Base-by-base conservation (phyloP, 2,329 filamentous ascomycete species). In the Lojkania enalia region DNA sequence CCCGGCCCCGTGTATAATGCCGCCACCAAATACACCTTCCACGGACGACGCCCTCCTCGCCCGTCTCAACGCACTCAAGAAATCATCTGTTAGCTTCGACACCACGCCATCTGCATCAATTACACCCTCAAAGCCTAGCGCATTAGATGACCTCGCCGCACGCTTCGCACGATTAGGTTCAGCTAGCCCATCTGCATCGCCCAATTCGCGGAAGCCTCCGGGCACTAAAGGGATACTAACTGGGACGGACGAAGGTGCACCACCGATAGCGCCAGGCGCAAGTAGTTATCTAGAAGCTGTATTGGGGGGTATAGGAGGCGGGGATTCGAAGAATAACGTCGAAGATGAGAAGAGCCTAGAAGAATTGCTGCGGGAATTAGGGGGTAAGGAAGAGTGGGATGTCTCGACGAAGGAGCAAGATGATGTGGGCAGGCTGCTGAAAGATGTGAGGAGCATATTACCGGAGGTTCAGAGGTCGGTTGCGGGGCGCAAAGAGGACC, bases 11-110 rank as follows among this genome's bases (percentile, higher is more conserved):
- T 16, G 33, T 35, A 31, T 18, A 32, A 60, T 62, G 59, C 39
- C 55, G 20, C 21, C 51, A 12, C 44, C 54, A 19, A 42, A 39
- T 29, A 50, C 55, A 7, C 18, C 18, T 31, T 30, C 48, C 25
- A 37, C 44, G 25, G 73, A 76, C 45, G 64, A 72, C 38, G 63
- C 70, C 44, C 70, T 78, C 15, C 71, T 77, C 42, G 73, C 74
- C 15, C 71, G 75, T 37, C 66, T 77, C 25, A 77, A 77, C 49
- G 74, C 75, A 12, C 65, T 77, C 36, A 76, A 75, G 54, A 70
- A 71, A 32, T 71, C 73, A 1, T 65, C 58, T 20, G 63, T 76
- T 15, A 68, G 52, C 39, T 57, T 76, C 14, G 52, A 61, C 13
- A 58, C 55, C 14, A 55, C 51, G 19, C 51, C 48, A 19, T 48